Conservation (phyloP, 768 basidiomycete genomes). For the Termitomyces sp. region DNA sequence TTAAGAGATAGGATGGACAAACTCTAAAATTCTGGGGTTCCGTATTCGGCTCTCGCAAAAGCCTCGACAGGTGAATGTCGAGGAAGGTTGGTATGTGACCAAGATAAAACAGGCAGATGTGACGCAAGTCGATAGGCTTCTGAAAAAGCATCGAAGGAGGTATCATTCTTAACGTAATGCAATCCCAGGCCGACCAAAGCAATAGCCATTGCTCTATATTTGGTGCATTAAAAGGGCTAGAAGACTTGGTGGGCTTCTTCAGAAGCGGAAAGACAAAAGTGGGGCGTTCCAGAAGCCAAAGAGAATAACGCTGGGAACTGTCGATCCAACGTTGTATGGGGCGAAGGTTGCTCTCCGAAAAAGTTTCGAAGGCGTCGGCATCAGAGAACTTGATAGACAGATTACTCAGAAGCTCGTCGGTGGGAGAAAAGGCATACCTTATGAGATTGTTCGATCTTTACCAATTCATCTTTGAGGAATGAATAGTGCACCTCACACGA, state of each 20-base stretch:
- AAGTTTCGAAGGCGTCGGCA: constrained; percentile 60
- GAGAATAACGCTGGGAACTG: constrained; percentile 59
- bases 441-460: constrained; percentile 83
- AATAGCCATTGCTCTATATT: constrained; percentile 71
- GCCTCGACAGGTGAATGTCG: constrained; percentile 80
- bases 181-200: constrained; percentile 90
- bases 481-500: constrained; percentile 37
- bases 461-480: constrained; percentile 66
- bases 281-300: constrained; percentile 91
- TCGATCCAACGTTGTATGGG: constrained; percentile 86
- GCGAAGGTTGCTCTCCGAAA: constrained; percentile 70
- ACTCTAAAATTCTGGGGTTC: constrained; percentile 81
- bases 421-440: constrained; percentile 51
- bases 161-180: constrained; percentile 79
- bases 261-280: constrained; percentile 70
- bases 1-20: constrained; percentile 4
- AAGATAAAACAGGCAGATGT: constrained; percentile 95
- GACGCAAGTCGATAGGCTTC: constrained; percentile 90
- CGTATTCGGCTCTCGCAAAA: constrained; percentile 73
- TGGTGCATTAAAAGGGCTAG: constrained; percentile 62
- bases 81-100: constrained; percentile 93
- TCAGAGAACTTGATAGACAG: constrained; percentile 65
- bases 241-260: constrained; percentile 28
- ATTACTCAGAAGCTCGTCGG: neutral
- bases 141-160: constrained; percentile 80